phyloP scores from a whole-genome alignment of 129 eudicot genomes.

The Flaveria bidentis region DNA sequence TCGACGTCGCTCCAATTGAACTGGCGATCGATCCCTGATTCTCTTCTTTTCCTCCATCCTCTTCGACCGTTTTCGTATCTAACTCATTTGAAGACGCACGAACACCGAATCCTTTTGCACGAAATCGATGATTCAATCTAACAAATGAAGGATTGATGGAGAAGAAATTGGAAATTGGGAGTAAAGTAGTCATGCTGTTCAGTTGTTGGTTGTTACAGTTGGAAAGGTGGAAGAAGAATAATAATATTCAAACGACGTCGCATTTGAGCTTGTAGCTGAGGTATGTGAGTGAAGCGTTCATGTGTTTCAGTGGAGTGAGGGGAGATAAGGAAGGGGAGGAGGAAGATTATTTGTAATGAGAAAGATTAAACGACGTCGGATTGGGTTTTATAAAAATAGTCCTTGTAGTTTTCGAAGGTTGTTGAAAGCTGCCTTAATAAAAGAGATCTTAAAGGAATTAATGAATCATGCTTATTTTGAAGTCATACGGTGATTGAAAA shows the following conservation, averaged over 20 bases:
- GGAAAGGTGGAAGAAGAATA: no score
- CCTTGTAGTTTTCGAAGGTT: neutral
- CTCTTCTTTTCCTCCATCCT: constrained; percentile 14
- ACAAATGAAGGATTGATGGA: constrained; percentile 21
- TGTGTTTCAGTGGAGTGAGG: neutral
- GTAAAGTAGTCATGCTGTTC: constrained; percentile 52
- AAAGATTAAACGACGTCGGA: neutral
- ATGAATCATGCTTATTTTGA: neutral
- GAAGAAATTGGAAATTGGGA: constrained; percentile 40
- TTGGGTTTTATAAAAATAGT: neutral
- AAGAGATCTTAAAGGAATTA: neutral
- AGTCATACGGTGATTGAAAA: neutral
- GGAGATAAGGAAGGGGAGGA: neutral
- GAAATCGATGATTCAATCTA: constrained; percentile 20
- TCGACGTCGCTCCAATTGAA: constrained; percentile 26
- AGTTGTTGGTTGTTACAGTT: constrained; percentile 2
- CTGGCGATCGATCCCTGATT: constrained; percentile 19
- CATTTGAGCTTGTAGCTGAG: neutral
- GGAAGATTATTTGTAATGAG: neutral
- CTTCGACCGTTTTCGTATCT: constrained; percentile 40
- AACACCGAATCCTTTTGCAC: constrained; percentile 20
- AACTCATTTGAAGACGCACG: constrained; percentile 50
- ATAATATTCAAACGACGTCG: constrained; percentile 18
- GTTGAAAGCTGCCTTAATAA: neutral
- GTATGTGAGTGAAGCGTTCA: neutral